Percentiles rank a stretch among this genome's conserved stretches.
Evolutionary conservation across 371 early-diverging fungal species (phyloP).

Genomic region (Rhizopus delemar): DNA sequence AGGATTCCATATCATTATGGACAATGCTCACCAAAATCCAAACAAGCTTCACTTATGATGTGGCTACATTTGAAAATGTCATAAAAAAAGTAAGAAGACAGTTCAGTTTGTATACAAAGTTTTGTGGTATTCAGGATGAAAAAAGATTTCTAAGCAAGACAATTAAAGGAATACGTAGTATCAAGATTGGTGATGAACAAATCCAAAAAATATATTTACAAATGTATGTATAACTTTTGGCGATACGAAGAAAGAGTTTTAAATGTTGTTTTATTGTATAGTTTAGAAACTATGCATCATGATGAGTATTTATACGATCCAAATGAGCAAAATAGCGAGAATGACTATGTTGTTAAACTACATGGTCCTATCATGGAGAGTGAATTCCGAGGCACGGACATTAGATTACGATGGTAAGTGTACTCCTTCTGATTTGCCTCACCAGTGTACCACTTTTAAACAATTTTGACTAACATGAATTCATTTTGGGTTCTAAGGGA

Average conservation of each 20-base stretch:
- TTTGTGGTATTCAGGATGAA: background rate
- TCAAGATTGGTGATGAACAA: background rate
- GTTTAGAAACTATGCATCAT: constrained; percentile 2
- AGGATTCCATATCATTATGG: too few relatives aligned
- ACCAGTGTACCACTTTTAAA: constrained; percentile 3
- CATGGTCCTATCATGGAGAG: constrained; percentile 9
- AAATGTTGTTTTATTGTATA: constrained; percentile 6
- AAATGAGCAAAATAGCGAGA: constrained; percentile 8
- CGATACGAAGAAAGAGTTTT: background rate
- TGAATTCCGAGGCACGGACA: background rate
- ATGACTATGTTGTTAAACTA: constrained; percentile 2
- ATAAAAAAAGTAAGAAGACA: too few relatives aligned
- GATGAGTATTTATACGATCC: background rate
- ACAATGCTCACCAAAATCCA: too few relatives aligned
- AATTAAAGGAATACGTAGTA: background rate
- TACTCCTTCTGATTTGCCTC: constrained; percentile 3
- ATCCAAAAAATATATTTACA: background rate
- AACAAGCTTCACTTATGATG: too few relatives aligned
- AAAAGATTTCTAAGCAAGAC: constrained; percentile 4
- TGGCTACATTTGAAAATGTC: too few relatives aligned
- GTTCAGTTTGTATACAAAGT: too few relatives aligned
- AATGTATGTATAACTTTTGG: constrained; percentile 6
- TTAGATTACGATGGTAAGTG: constrained; percentile 5
- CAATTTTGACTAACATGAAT: constrained; percentile 2
- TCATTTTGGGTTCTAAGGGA: background rate